Evolutionary conservation across 2,329 filamentous ascomycete species (phyloP), one percentile per base, ranked within the genome.

Genomic region (Madurella fahalii): DNA sequence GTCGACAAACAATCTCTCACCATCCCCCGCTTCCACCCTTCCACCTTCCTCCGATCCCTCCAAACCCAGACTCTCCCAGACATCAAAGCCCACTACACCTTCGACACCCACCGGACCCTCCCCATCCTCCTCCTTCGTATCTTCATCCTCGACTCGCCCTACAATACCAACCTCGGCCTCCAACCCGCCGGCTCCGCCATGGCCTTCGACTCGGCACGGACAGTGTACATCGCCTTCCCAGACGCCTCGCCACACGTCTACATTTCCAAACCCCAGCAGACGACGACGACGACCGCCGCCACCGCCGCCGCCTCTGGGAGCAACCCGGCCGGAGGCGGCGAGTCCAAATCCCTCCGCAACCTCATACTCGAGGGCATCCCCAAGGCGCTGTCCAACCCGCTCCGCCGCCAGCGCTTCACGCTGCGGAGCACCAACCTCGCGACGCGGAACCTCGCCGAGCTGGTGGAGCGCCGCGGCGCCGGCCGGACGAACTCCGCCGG

Each of bases 21-120:
- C 3, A 72, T 86, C 47, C 89, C 90, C 11, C 84, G 86, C 15
- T 89, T 94, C 64, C 89, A 95, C 64, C 87, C 89, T 1, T 83
- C 87, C 4, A 89, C 86, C 0, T 95, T 95, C 68, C 75, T 95
- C 39, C 82, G 83, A 60, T 87, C 86, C 61, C 80, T 96, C 2
- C 87, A 92, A 61, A 76, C 77, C 40, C 85, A 92, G 65, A 80
- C 91, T 16, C 77, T 89, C 1, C 88, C 90, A 1, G 80, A 94
- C 55, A 82, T 92, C 62, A 95, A 94, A 69, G 87, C 88, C 5
- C 89, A 95, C 70, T 94, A 90, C 69, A 86, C 89, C 63, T 82
- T 94, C 57, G 84, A 87, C 61, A 82, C 86, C n/a, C 86, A 88
- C 50, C 77, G 80, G 50, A 76, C 78, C 1, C 75, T 87, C n/a